A percentile compares a stretch with the other conserved stretches of the same genome.
Conservation (phyloP, 148 eudicot species). For the Dysphania ambrosioides region DNA sequence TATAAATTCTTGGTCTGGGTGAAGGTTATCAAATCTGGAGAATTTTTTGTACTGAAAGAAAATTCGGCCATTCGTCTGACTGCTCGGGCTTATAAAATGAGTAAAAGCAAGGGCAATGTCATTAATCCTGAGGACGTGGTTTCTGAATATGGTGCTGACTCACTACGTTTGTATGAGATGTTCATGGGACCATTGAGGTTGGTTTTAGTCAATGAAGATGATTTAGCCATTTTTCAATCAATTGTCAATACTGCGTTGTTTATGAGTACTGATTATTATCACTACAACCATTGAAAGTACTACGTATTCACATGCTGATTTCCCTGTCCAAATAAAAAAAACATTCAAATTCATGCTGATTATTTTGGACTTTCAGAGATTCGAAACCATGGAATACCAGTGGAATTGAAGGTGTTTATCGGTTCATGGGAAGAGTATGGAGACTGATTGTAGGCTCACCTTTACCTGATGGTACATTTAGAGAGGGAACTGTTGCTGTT, state of each 20-base stretch:
- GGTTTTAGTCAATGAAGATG: slow-evolving; percentile 16
- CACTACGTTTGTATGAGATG: slow-evolving; percentile 98
- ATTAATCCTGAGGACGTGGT: slow-evolving; percentile 96
- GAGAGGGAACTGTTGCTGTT: slow-evolving; percentile 55
- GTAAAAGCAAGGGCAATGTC: slow-evolving; percentile 97
- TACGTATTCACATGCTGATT: neutral
- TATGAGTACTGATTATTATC: neutral
- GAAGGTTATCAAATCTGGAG: slow-evolving; percentile 85
- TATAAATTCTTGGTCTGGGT: neutral
- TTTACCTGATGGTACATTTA: slow-evolving; percentile 59
- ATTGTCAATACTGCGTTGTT: neutral
- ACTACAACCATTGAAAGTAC: neutral
- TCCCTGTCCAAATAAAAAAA: too few species aligned
- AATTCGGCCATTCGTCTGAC: slow-evolving; percentile 60
- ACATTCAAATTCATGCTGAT: neutral
- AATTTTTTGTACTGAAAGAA: slow-evolving; percentile 82
- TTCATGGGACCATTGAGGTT: slow-evolving; percentile 99
- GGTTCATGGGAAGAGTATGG: slow-evolving; percentile 92
- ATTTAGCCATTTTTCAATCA: neutral
- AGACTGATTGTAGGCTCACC: slow-evolving; percentile 82
- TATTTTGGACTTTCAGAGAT: slow-evolving; percentile 49
- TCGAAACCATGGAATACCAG: slow-evolving; percentile 92
- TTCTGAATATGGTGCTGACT: slow-evolving; percentile 89
- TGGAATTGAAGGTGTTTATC: slow-evolving; percentile 97
- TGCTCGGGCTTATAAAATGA: slow-evolving; percentile 93